Evolutionary conservation across 176 grass and related monocot genomes (phyloP), one percentile per base, ranked within the genome.

Genomic region (Rhynchospora tenuis): DNA sequence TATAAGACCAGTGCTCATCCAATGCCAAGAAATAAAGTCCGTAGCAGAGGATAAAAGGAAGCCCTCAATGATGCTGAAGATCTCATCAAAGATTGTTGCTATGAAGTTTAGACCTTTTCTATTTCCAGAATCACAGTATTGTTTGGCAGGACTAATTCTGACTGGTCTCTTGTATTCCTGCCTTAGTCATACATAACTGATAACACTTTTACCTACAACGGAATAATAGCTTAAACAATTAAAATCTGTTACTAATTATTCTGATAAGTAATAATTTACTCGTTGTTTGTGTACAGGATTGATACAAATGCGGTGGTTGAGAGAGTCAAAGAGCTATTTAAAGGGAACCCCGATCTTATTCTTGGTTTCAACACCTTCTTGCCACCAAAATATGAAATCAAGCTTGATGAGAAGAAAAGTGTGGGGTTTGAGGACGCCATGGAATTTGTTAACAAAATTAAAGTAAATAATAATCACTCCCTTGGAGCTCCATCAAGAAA

Each of bases 371-470:
- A 99, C 77, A 87, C 86, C 78, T 99, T 99, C 89, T 83, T 99
- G 86, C 96, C 96, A 26, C 95, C 95, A 80, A 93, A 93, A 59
- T 99, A 95, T 69, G 96, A 94, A 65, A 99, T 99, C 86, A 99
- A 93, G 86, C 85, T 95, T 22, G 96, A 95, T 22, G 93, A 99
- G 85, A 99, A 99, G 89, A 99, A 95, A 46, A 93, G 91, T 2
- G 93, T 99, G 15, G 96, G 95, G 89, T 99, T 99, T 82, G 93
- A 90, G 27, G 96, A 99, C 82, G 96, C 96, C 19, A 99, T 99
- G 83, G 90, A 91, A 88, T 99, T 99, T 44, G 96, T 99, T 42
- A 99, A 99, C 85, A 99, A 95, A 89, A 99, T 99, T 27, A 99
- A 99, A 88, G 96, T 95, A 80, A 63, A 45, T 24, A 71, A 81